Evolutionary conservation across 805 yeast genomes (phyloP).

Genomic region (Ogataea allantospora): DNA sequence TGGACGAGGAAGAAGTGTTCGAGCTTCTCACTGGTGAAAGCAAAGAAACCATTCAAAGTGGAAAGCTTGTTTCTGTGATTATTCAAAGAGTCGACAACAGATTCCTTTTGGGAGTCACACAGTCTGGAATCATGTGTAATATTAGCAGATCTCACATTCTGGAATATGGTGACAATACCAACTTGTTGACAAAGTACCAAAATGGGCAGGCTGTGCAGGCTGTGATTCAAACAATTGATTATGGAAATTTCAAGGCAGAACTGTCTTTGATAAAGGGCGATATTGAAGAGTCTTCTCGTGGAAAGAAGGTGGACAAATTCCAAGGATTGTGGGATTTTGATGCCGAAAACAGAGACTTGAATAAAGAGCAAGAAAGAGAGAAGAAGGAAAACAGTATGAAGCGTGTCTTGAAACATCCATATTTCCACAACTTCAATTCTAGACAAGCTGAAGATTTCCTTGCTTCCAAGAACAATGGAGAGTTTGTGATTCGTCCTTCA

Average conservation of each 20-base stretch:
- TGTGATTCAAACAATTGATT: slow-evolving; percentile 66
- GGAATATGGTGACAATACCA: slow-evolving; percentile 49
- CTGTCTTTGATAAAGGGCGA: slow-evolving; percentile 70
- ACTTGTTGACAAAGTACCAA: slow-evolving; percentile 39
- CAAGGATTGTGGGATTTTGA: slow-evolving; percentile 76
- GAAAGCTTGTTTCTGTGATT: slow-evolving; percentile 72
- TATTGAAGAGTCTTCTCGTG: slow-evolving; percentile 50
- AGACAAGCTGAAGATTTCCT: slow-evolving; percentile 90
- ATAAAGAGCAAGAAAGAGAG: slow-evolving; percentile 56
- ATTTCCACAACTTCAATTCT: slow-evolving; percentile 78
- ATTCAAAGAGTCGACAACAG: slow-evolving; percentile 58
- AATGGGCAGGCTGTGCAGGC: slow-evolving; percentile 87
- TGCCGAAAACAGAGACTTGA: slow-evolving; percentile 66
- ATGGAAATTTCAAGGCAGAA: slow-evolving; percentile 70
- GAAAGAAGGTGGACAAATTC: slow-evolving; percentile 44
- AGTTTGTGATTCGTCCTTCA: slow-evolving; percentile 90
- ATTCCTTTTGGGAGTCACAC: slow-evolving; percentile 41
- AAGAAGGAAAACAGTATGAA: slow-evolving; percentile 66
- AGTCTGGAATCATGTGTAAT: slow-evolving; percentile 51
- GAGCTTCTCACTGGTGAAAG: slow-evolving; percentile 89
- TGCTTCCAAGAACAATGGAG: slow-evolving; percentile 88
- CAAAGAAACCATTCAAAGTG: slow-evolving; percentile 61
- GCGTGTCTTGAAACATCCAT: slow-evolving; percentile 87
- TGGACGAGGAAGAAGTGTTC: slow-evolving; percentile 74
- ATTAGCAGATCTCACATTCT: slow-evolving; percentile 31